Percentiles rank a stretch among this genome's conserved stretches.
phyloP scores from a whole-genome alignment of 177 flowering plant genomes.

The Vitis hybrid region DNA sequence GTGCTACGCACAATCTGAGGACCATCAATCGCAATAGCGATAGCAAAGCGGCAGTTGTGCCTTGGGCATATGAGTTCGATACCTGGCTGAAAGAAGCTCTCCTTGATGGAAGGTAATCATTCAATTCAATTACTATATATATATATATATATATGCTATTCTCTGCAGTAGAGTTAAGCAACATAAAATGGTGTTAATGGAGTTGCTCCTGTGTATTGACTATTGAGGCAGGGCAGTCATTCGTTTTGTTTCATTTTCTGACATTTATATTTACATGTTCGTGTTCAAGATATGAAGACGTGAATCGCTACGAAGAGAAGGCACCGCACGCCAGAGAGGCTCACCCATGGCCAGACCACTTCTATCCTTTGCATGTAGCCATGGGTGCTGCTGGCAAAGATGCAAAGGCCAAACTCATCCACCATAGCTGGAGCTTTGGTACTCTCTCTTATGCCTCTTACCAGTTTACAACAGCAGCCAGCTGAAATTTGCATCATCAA shows the following conservation, averaged over 20 bases:
- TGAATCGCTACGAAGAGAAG: constrained; percentile 56
- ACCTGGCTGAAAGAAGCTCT: constrained; percentile 52
- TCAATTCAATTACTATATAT: not conserved
- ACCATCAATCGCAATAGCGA: not conserved
- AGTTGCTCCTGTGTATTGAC: no score
- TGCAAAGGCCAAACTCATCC: constrained; percentile 63
- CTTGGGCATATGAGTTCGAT: constrained; percentile 70
- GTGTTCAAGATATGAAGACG: constrained; percentile 58
- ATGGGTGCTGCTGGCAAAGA: constrained; percentile 70
- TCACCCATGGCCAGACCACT: constrained; percentile 85
- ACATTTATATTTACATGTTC: no score
- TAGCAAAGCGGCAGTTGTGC: constrained; percentile 8
- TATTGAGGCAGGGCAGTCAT: no score
- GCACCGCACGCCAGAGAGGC: constrained; percentile 66
- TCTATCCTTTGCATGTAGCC: constrained; percentile 77
- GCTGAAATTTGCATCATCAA: not conserved
- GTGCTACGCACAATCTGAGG: constrained; percentile 71
- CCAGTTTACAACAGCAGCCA: constrained; percentile 34
- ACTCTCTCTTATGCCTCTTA: constrained; percentile 74
- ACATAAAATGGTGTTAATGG: no score
- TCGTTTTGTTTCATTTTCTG: no score
- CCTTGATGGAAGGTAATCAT: constrained; percentile 39
- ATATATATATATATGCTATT: not conserved
- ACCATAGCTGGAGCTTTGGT: constrained; percentile 57
- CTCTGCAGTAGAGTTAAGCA: no score